These are phyloP conservation scores for Castanea mollissima DNA, from an alignment of 306 rosid genomes.

Conservation along the genomic window DNA sequence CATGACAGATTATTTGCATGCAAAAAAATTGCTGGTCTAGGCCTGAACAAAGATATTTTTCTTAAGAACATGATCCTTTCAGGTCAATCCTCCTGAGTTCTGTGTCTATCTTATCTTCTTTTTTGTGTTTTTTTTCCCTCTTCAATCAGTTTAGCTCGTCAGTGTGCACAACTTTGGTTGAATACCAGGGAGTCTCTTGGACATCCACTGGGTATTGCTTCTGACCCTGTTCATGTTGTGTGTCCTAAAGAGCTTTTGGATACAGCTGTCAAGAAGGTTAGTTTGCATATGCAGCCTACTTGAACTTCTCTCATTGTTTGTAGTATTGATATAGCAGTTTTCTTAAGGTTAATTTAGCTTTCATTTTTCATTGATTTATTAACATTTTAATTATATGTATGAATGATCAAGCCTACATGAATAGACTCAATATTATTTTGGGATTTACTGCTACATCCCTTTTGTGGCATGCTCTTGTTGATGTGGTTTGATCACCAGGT, in stretches of 20 bases:
- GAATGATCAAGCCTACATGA: background rate
- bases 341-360: constrained; percentile 4
- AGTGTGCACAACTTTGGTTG: constrained; percentile 95
- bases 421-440: background rate
- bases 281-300: constrained; percentile 27
- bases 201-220: constrained; percentile 74
- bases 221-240: constrained; percentile 58
- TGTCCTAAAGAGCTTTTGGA: constrained; percentile 66
- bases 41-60: background rate
- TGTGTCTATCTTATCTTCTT: constrained; percentile 21
- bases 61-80: background rate
- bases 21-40: background rate
- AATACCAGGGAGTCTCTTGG: constrained; percentile 83
- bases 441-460: background rate
- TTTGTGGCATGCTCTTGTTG: background rate
- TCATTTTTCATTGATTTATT: background rate
- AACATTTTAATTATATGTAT: background rate
- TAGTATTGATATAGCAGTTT: constrained; percentile 11
- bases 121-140: background rate
- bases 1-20: constrained; percentile 4
- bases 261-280: constrained; percentile 66
- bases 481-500: background rate
- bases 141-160: constrained; percentile 89
- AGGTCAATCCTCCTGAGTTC: constrained; percentile 7
- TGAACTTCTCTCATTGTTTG: constrained; percentile 4